These are phyloP conservation scores for Fusarium sp. DNA, from an alignment of 2,329 filamentous ascomycete species.

Conservation along the genomic window DNA sequence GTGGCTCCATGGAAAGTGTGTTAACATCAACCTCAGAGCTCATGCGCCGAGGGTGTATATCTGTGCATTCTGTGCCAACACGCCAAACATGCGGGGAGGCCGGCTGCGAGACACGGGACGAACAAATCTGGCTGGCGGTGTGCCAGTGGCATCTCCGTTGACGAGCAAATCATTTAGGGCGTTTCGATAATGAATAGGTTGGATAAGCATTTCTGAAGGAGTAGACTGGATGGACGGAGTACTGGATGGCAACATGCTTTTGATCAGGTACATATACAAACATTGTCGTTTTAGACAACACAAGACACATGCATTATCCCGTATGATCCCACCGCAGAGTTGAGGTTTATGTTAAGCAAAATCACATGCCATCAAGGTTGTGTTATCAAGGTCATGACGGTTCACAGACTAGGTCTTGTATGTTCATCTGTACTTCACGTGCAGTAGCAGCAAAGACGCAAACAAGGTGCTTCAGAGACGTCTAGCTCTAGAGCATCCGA, in stretches of 20 bases:
- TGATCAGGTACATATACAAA: conserved; percentile 29
- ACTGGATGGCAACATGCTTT: conserved; percentile 29
- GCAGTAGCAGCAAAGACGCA: neutral
- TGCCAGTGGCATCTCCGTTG: conserved; percentile 52
- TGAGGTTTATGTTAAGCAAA: neutral
- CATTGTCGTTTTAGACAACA: conserved; percentile 9
- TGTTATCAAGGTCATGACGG: neutral
- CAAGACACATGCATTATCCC: conserved; percentile 1
- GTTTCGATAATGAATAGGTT: conserved; percentile 51
- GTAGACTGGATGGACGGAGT: conserved; percentile 35
- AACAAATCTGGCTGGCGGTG: conserved; percentile 40
- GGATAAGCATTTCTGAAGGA: conserved; percentile 36
- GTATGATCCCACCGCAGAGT: neutral
- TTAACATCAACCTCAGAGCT: conserved; percentile 67
- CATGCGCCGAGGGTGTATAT: conserved; percentile 69
- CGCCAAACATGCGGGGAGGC: conserved; percentile 63
- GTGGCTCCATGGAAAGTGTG: conserved; percentile 72
- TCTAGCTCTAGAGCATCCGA: conserved; percentile 4
- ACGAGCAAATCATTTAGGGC: conserved; percentile 57
- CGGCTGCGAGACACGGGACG: conserved; percentile 59
- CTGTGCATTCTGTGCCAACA: conserved; percentile 71
- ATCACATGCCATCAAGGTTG: neutral
- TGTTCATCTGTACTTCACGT: neutral
- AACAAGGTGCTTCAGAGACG: neutral
- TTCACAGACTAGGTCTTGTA: too few species aligned